These are phyloP conservation scores for Mrakia frigida DNA, from an alignment of 768 basidiomycete genomes.

Conservation along the genomic window DNA sequence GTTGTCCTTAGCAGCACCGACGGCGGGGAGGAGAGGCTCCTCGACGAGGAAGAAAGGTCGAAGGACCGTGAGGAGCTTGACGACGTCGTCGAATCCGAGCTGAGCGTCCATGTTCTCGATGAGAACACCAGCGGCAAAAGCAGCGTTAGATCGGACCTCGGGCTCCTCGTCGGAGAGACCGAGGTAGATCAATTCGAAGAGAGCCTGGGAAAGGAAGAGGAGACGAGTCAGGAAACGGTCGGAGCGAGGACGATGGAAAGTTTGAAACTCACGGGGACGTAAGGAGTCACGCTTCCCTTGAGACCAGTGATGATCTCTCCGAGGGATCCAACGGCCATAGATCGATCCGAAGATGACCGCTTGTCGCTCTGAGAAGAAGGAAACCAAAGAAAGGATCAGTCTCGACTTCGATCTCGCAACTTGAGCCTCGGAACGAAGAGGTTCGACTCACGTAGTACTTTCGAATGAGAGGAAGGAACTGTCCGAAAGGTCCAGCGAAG, in stretches of 20 bases:
- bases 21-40: slow-evolving; percentile 51
- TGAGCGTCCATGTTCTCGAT: slow-evolving; percentile 69
- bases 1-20: slow-evolving; percentile 86
- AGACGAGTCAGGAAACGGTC: neutral
- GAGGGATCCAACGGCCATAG: slow-evolving; percentile 84
- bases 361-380: slow-evolving; percentile 55
- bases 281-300: slow-evolving; percentile 76
- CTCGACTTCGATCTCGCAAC: neutral
- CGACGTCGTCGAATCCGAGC: slow-evolving; percentile 53
- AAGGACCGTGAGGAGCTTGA: slow-evolving; percentile 68
- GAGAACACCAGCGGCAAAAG: slow-evolving; percentile 86
- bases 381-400: neutral
- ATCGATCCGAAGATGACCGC: slow-evolving; percentile 83
- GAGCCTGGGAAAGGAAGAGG: slow-evolving; percentile 42
- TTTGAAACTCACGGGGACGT: slow-evolving; percentile 52
- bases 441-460: slow-evolving; percentile 75
- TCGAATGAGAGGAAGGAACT: slow-evolving; percentile 82
- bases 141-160: slow-evolving; percentile 95
- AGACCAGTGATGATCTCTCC: slow-evolving; percentile 94
- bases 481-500: slow-evolving; percentile 72
- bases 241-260: neutral
- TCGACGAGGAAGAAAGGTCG: slow-evolving; percentile 69
- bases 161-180: slow-evolving; percentile 76
- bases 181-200: slow-evolving; percentile 76
- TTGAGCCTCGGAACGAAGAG: neutral